Percentiles rank a stretch among this genome's conserved stretches.
Evolutionary conservation across 2,329 filamentous ascomycete genomes (phyloP).

Genomic region (Byssochlamys sp.): DNA sequence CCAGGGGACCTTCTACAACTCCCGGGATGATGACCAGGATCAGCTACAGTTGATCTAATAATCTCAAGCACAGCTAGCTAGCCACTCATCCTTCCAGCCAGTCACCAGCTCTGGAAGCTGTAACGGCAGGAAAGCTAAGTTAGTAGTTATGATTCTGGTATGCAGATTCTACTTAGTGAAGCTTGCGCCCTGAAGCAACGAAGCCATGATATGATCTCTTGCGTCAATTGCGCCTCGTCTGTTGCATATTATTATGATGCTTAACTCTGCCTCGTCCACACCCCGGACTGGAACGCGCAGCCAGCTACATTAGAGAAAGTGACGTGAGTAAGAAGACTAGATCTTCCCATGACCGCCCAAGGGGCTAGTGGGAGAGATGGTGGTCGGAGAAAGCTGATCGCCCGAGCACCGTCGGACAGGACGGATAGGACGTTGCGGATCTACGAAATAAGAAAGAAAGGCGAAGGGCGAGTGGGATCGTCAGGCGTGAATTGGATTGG

Average conservation of each 20-base stretch:
- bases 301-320: not conserved
- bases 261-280: not conserved
- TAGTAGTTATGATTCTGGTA: no score
- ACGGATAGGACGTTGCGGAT: not conserved
- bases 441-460: not conserved
- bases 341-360: not conserved
- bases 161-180: no score
- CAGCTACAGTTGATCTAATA: not conserved
- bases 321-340: not conserved
- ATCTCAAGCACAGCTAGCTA: not conserved
- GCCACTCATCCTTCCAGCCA: not conserved
- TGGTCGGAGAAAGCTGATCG: not conserved
- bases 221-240: slow-evolving; percentile 1
- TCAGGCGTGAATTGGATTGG: not conserved
- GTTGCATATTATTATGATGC: not conserved
- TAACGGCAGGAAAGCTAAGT: not conserved
- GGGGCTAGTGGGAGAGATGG: not conserved
- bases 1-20: no score
- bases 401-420: not conserved
- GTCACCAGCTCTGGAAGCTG: not conserved
- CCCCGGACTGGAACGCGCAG: not conserved
- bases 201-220: not conserved
- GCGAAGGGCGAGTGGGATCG: not conserved
- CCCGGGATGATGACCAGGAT: not conserved
- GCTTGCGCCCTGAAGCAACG: no score